Conservation (phyloP, 139 green algal genomes). For the Chlamydomonas sp. region DNA sequence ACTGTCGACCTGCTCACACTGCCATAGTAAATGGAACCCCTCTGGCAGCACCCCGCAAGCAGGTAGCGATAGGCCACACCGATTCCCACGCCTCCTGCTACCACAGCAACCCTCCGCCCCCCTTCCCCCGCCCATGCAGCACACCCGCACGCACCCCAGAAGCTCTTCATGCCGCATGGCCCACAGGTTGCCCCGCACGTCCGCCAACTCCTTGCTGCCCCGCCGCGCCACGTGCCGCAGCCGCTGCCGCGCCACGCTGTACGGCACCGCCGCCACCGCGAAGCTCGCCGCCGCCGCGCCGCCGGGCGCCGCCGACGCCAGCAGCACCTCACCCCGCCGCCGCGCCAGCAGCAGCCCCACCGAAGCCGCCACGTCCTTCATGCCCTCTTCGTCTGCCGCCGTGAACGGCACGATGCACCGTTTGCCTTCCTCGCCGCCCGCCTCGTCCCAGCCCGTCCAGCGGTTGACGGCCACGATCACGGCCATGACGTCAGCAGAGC, state of each 20-base stretch:
- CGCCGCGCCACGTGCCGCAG: slow-evolving; percentile 16
- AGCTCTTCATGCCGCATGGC: slow-evolving; percentile 28
- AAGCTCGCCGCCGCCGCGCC: background rate
- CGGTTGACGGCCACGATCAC: slow-evolving; percentile 28
- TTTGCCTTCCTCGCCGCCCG: slow-evolving; percentile 15
- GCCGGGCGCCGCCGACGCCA: slow-evolving; percentile 1
- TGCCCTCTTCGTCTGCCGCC: slow-evolving; percentile 1
- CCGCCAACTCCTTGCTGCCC: slow-evolving; percentile 10
- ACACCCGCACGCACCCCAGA: slow-evolving; percentile 1
- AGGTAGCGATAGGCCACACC: no score
- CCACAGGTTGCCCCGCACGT: slow-evolving; percentile 18
- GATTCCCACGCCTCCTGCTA: background rate
- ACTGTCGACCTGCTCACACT: no score
- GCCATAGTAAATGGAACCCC: no score
- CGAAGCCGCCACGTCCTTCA: background rate
- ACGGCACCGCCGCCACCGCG: slow-evolving; percentile 21
- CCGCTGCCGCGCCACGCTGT: slow-evolving; percentile 26
- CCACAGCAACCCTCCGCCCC: background rate
- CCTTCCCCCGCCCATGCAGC: background rate
- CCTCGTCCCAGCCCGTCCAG: slow-evolving; percentile 25
- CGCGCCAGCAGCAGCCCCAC: slow-evolving; percentile 28
- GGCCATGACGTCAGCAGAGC: slow-evolving; percentile 8
- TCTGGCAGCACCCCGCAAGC: no score
- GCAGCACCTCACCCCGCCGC: slow-evolving; percentile 35
- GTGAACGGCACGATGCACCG: slow-evolving; percentile 29